Percentiles rank a stretch among this genome's conserved stretches.
These are phyloP conservation scores for Angomonas desouzai DNA, from an alignment of 208 protist species.

Conservation along the genomic window DNA sequence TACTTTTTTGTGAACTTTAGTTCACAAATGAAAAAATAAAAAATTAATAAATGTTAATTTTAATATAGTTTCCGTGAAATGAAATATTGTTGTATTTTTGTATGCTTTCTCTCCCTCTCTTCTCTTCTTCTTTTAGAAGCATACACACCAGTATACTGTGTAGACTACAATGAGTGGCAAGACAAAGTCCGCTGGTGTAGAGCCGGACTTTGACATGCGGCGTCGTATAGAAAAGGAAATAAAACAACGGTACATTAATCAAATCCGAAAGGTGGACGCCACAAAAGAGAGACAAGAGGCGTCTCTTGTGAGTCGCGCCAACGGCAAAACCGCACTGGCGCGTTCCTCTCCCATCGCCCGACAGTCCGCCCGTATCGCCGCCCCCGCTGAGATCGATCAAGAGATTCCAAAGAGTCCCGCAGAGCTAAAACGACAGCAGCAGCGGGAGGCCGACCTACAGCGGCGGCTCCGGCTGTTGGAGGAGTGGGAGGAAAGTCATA, in stretches of 20 bases:
- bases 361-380: neutral
- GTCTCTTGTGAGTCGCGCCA: neutral
- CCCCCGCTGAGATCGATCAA: neutral
- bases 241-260: slow-evolving; percentile 4
- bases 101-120: slow-evolving; percentile 1
- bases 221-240: slow-evolving; percentile 9
- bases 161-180: neutral
- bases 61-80: slow-evolving; percentile 1
- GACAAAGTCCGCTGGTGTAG: neutral
- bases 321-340: too few species aligned
- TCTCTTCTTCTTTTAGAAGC: neutral
- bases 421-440: neutral
- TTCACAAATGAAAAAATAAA: slow-evolving; percentile 5
- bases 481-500: neutral
- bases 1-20: slow-evolving; percentile 1
- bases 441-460: neutral
- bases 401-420: neutral
- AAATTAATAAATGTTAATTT: neutral
- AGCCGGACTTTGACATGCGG: neutral
- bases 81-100: neutral
- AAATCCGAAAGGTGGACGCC: neutral
- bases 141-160: too few species aligned
- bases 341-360: neutral
- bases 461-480: neutral
- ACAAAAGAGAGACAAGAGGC: neutral